Percentiles rank a stretch among this genome's conserved stretches.
Conservation (phyloP, 495 filamentous ascomycete genomes). For the Penicillium arizonense region DNA sequence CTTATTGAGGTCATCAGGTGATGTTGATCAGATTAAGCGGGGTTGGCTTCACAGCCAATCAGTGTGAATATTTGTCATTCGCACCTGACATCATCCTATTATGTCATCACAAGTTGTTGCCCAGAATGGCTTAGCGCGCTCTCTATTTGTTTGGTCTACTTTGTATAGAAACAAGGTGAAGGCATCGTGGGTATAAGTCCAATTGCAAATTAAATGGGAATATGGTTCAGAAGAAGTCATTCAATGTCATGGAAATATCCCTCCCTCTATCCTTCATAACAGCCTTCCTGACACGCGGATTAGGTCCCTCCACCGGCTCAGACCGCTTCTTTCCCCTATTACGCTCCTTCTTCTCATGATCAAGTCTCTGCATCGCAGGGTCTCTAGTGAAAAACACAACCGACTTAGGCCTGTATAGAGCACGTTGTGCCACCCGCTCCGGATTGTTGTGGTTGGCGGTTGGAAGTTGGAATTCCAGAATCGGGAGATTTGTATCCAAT, state of each 20-base stretch:
- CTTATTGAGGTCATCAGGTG: conserved; percentile 10
- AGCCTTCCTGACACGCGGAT: conserved; percentile 7
- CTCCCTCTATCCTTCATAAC: conserved; percentile 26
- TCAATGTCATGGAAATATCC: conserved; percentile 22
- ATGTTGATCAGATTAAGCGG: conserved; percentile 10
- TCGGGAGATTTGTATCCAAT: not conserved
- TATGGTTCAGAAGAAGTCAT: conserved; percentile 17
- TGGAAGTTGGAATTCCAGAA: conserved; percentile 6
- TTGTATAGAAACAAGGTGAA: too few species aligned
- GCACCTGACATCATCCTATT: not conserved
- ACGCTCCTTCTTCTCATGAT: not conserved
- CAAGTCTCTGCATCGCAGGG: conserved; percentile 2
- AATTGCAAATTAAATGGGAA: too few species aligned
- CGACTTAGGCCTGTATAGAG: conserved; percentile 4
- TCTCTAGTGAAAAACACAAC: conserved; percentile 4
- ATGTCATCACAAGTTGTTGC: too few species aligned
- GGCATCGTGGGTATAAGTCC: too few species aligned
- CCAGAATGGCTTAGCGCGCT: too few species aligned
- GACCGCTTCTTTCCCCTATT: conserved; percentile 12
- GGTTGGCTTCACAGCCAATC: conserved; percentile 1
- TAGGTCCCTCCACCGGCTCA: not conserved
- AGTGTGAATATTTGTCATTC: not conserved
- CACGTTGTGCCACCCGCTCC: conserved; percentile 3
- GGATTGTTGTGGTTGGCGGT: not conserved
- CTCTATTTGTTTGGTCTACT: too few species aligned